Percentiles rank a stretch among this genome's conserved stretches.
These are phyloP conservation scores for Lachancea lanzarotensis DNA, from an alignment of 805 yeast genomes.

Conservation along the genomic window DNA sequence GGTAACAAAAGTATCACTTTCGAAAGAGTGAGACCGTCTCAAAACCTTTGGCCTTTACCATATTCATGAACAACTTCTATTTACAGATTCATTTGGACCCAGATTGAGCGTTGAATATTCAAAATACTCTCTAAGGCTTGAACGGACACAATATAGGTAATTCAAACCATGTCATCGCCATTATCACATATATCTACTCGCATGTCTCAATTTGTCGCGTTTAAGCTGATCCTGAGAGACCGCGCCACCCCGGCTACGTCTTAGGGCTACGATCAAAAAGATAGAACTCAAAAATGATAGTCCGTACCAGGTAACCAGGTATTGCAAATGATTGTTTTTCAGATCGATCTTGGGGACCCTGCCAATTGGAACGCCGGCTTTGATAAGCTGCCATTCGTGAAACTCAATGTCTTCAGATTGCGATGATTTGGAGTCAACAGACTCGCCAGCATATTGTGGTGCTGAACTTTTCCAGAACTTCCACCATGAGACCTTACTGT, in stretches of 20 bases:
- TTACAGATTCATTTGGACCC: no score
- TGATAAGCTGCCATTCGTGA: slow-evolving; percentile 52
- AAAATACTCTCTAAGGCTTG: no score
- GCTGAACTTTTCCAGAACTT: slow-evolving; percentile 16
- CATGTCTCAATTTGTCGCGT: slow-evolving; percentile 45
- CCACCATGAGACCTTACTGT: slow-evolving; percentile 23
- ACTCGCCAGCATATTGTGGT: background rate
- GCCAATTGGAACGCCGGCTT: slow-evolving; percentile 88
- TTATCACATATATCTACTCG: slow-evolving; percentile 35
- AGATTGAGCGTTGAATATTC: no score
- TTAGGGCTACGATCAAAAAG: slow-evolving; percentile 50
- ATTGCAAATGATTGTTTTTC: slow-evolving; percentile 86
- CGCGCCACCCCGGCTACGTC: slow-evolving; percentile 33
- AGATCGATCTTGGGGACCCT: slow-evolving; percentile 72
- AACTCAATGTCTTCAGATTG: slow-evolving; percentile 31
- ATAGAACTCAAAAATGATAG: slow-evolving; percentile 66
- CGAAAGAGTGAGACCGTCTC: no score
- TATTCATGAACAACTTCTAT: no score
- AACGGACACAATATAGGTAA: no score
- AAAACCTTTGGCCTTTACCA: no score
- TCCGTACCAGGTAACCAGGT: slow-evolving; percentile 93
- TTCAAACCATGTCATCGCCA: background rate
- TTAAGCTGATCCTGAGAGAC: slow-evolving; percentile 26
- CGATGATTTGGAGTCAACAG: background rate
- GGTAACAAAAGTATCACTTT: no score